Evolutionary conservation across 805 yeast genomes (phyloP).

Genomic region (Suhomyces tanzawaensis): DNA sequence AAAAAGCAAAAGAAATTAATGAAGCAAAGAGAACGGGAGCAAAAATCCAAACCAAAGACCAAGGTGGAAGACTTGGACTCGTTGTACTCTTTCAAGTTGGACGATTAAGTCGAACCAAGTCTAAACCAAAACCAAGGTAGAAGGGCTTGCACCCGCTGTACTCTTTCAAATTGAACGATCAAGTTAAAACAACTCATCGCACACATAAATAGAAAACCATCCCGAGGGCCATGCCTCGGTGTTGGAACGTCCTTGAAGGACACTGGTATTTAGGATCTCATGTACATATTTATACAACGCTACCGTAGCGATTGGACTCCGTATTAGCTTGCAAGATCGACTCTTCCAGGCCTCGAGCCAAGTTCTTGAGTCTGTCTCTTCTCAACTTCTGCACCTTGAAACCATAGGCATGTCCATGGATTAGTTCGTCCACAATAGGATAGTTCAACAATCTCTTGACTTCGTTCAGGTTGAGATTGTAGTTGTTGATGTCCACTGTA

Average conservation of each 20-base stretch:
- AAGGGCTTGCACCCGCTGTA: slow-evolving; percentile 41
- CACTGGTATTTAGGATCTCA: neutral
- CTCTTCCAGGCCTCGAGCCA: slow-evolving; percentile 9
- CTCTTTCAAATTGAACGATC: slow-evolving; percentile 39
- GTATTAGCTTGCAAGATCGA: slow-evolving; percentile 7
- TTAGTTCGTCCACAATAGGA: slow-evolving; percentile 43
- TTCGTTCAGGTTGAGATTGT: slow-evolving; percentile 31
- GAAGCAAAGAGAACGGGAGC: slow-evolving; percentile 3
- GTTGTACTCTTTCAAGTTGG: slow-evolving; percentile 40
- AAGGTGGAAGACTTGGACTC: slow-evolving; percentile 38
- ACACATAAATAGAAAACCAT: neutral
- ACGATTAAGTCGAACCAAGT: slow-evolving; percentile 29
- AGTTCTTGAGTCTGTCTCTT: slow-evolving; percentile 19
- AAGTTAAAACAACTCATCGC: no score
- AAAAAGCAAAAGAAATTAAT: slow-evolving; percentile 3
- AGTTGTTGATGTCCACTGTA: slow-evolving; percentile 27
- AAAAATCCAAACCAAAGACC: slow-evolving; percentile 4
- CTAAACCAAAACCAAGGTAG: slow-evolving; percentile 18
- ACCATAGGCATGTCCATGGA: slow-evolving; percentile 41
- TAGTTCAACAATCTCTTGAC: slow-evolving; percentile 37
- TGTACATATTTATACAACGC: slow-evolving; percentile 20
- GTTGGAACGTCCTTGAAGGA: neutral
- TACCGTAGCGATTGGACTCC: slow-evolving; percentile 25
- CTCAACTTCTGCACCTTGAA: slow-evolving; percentile 40
- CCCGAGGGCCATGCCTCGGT: neutral